Evolutionary conservation across 108 stramenopile species (phyloP).

Genomic region (Nitzschia sp.): DNA sequence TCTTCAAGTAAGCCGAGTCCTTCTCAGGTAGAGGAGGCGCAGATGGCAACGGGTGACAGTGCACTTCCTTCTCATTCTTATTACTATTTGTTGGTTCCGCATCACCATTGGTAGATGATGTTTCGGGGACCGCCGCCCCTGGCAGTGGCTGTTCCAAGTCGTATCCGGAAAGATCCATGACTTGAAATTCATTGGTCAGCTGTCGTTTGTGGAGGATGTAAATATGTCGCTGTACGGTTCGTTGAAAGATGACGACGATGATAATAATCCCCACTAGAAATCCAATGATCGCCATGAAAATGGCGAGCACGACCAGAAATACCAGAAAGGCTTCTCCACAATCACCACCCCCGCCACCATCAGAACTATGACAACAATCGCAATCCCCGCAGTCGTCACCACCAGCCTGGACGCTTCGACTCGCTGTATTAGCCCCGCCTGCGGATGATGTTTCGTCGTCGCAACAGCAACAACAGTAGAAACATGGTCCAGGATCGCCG

Average conservation of each 20-base stretch:
- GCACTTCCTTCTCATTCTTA: too few species aligned
- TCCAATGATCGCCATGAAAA: conserved; percentile 28
- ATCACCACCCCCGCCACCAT: conserved; percentile 6
- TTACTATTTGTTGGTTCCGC: too few species aligned
- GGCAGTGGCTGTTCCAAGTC: conserved; percentile 16
- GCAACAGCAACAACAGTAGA: conserved; percentile 18
- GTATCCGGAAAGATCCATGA: conserved; percentile 26
- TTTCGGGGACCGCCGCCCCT: neutral
- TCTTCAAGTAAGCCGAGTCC: conserved; percentile 4
- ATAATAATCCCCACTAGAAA: conserved; percentile 23
- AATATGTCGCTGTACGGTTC: conserved; percentile 21
- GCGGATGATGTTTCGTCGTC: neutral
- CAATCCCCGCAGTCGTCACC: neutral
- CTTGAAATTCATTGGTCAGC: conserved; percentile 20
- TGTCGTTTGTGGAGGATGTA: conserved; percentile 26
- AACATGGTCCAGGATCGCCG: neutral
- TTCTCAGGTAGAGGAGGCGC: conserved; percentile 7
- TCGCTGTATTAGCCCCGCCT: too few species aligned
- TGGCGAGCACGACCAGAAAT: conserved; percentile 18
- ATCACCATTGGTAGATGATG: neutral
- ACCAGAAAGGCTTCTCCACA: neutral
- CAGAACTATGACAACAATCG: neutral
- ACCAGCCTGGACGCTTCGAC: neutral
- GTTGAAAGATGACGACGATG: conserved; percentile 9
- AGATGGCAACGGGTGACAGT: conserved; percentile 22